These are phyloP conservation scores for Saccharomycopsis phalli DNA, from an alignment of 1,139 yeast species.

Conservation along the genomic window DNA sequence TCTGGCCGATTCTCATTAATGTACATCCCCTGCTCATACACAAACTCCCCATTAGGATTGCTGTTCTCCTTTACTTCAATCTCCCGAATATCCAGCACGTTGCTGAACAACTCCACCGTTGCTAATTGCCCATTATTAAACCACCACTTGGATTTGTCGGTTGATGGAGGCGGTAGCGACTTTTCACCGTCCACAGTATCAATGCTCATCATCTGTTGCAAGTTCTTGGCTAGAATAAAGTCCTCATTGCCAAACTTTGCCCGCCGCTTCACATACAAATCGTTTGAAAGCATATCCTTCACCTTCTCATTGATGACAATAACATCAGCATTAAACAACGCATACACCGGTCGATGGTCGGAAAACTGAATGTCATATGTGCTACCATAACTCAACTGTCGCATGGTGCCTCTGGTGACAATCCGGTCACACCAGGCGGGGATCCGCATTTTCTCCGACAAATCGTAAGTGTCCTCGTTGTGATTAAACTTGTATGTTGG, in stretches of 20 bases:
- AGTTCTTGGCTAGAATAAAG: slow-evolving; percentile 27
- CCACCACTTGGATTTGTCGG: slow-evolving; percentile 89
- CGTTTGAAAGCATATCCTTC: slow-evolving; percentile 48
- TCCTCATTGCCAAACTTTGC: slow-evolving; percentile 35
- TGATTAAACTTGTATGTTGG: slow-evolving; percentile 95
- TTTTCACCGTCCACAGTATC: background rate
- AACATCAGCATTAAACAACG: slow-evolving; percentile 59
- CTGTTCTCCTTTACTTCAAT: slow-evolving; percentile 20
- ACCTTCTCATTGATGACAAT: slow-evolving; percentile 59
- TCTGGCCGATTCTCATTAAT: slow-evolving; percentile 54
- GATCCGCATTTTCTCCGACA: slow-evolving; percentile 83
- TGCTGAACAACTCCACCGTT: slow-evolving; percentile 43
- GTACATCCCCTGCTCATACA: slow-evolving; percentile 13
- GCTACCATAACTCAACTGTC: slow-evolving; percentile 57
- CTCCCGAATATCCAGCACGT: slow-evolving; percentile 9
- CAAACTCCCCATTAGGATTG: slow-evolving; percentile 11
- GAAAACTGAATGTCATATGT: slow-evolving; percentile 60
- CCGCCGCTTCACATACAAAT: slow-evolving; percentile 44
- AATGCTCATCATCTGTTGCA: slow-evolving; percentile 1
- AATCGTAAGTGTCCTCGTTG: slow-evolving; percentile 74
- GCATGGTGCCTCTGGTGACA: slow-evolving; percentile 45
- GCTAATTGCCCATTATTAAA: slow-evolving; percentile 68
- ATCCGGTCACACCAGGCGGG: slow-evolving; percentile 98
- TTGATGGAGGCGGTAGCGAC: slow-evolving; percentile 76
- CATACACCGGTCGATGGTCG: slow-evolving; percentile 92